A percentile compares a stretch with the other conserved stretches of the same genome.
phyloP scores from a whole-genome alignment of 192 early-diverging fungal genomes.

The Podila clonocystis region DNA sequence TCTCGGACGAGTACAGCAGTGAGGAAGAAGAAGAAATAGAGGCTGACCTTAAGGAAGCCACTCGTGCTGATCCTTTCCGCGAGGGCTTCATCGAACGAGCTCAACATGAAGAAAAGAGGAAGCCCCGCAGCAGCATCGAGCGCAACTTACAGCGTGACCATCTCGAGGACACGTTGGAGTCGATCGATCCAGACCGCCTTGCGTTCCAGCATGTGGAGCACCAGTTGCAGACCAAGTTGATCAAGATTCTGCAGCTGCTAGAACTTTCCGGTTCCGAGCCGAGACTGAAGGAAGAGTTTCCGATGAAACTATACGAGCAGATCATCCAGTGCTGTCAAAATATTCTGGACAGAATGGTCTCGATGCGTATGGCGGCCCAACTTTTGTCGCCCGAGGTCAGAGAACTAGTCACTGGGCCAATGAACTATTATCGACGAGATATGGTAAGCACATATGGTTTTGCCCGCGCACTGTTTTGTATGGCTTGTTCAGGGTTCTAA shows the following conservation, averaged over 20 bases:
- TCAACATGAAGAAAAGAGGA: not conserved
- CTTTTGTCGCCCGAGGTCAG: constrained; percentile 53
- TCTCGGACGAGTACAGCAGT: constrained; percentile 3
- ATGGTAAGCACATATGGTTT: constrained; percentile 48
- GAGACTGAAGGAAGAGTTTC: constrained; percentile 76
- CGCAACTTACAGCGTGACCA: constrained; percentile 6
- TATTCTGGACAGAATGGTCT: constrained; percentile 76
- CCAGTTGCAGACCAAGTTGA: constrained; percentile 40
- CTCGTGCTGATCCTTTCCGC: constrained; percentile 1
- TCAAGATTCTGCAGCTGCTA: constrained; percentile 58
- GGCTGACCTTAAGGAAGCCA: not conserved
- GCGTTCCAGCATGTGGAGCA: constrained; percentile 49
- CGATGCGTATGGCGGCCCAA: constrained; percentile 62
- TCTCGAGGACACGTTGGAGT: constrained; percentile 1
- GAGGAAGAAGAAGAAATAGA: constrained; percentile 11
- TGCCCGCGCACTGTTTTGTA: not conserved
- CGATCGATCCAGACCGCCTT: constrained; percentile 19
- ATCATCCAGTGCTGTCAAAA: constrained; percentile 73
- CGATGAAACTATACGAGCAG: constrained; percentile 67
- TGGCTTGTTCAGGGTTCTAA: not conserved
- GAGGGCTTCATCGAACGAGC: constrained; percentile 32
- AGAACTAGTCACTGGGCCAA: constrained; percentile 42
- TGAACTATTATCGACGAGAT: constrained; percentile 56
- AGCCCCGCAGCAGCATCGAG: not conserved
- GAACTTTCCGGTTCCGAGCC: constrained; percentile 76